Base-by-base conservation (phyloP, 768 basidiomycete genomes). In the Kwoniella dejecticola region DNA sequence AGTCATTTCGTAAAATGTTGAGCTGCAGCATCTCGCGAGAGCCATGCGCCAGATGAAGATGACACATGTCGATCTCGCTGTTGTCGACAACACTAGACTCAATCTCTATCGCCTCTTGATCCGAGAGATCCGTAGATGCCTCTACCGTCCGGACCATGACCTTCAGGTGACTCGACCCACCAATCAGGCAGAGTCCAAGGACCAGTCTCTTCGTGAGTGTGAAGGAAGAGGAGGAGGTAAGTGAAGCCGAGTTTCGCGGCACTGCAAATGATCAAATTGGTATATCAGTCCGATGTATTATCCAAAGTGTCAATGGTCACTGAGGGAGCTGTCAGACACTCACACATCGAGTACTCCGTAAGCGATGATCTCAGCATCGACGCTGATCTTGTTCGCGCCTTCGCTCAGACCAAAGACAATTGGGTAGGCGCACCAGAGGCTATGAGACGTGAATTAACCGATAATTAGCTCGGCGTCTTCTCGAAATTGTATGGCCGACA, bases 271-370 rank as follows among this genome's bases (percentile, higher is more conserved):
- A 48, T 36, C 15, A 7, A 7, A 36, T 36, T 36, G 7, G 7
- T 7, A 36, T 7, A 36, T 36, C 33, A 36, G 33, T 36, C 33
- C 33, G 33, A 36, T 36, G 15, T 36, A 7, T 36, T 7, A 7
- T 53, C n/a, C 17, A 30, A 52, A 42, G 26, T 19, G 8, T 41
- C 38, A 55, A n/a, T n/a, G n/a, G n/a, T n/a, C 45, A 38, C 8
- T 38, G 29, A 36, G 52, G 13, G 17, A 30, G 29, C 19, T 26
- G 26, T 31, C 21, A 31, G 30, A 4, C 10, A 73, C 74, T 70
- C 45, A 74, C 71, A 73, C 72, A 45, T 78, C 77, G 15, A 78
- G 68, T 7, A 78, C 62, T 60, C 67, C 77, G 59, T 75, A 78
- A 12, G 68, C 65, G 66, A 78, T 77, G 64, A 78, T 68, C 57